Evolutionary conservation across 2,329 filamentous ascomycete species (phyloP).

Genomic region (Colletotrichum kahawae): DNA sequence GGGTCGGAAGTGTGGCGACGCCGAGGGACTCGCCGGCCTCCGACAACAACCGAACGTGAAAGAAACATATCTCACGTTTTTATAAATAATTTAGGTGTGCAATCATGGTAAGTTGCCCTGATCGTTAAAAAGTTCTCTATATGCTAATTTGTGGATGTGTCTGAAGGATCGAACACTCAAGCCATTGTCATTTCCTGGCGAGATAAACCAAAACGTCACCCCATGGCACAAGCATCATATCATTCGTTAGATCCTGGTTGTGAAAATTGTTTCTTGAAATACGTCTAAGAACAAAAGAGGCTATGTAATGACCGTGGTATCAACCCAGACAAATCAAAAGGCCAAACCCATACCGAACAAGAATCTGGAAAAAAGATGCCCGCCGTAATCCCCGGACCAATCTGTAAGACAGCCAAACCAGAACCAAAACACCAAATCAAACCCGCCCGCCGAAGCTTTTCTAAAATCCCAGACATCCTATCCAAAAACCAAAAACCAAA

Average conservation of each 20-base stretch:
- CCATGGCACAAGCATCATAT: neutral
- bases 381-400: too few relatives aligned
- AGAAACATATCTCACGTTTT: neutral
- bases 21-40: neutral
- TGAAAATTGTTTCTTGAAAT: neutral
- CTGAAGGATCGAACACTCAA: rapidly evolving
- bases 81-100: neutral
- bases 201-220: neutral
- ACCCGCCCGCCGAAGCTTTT: neutral
- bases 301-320: neutral
- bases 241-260: neutral
- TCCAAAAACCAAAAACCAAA: neutral
- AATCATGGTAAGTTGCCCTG: rapidly evolving
- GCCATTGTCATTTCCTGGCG: neutral
- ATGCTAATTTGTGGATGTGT: rapidly evolving
- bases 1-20: neutral
- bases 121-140: rapidly evolving
- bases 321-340: neutral
- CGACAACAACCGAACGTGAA: neutral
- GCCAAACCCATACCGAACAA: neutral
- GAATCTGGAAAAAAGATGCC: neutral
- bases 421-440: neutral
- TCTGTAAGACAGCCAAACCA: neutral
- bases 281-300: neutral
- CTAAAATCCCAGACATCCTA: neutral